Conservation (phyloP, 345 rosid genomes). For the Boechera stricta region DNA sequence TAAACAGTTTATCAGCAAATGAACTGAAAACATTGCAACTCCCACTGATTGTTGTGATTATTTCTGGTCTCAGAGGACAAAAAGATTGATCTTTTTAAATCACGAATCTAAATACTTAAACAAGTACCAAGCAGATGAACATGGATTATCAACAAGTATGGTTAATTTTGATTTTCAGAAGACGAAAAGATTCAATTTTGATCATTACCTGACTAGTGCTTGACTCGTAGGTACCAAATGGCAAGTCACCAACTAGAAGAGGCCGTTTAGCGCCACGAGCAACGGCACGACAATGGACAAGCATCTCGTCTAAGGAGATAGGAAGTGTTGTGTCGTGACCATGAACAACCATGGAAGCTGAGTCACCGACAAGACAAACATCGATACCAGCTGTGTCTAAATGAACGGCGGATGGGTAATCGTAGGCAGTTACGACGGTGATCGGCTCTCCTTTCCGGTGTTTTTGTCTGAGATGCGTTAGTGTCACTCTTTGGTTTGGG, state of each 20-base stretch:
- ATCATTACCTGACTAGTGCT: not conserved
- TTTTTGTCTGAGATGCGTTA: not conserved
- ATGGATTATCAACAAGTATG: not conserved
- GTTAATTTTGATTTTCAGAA: not conserved
- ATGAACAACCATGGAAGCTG: not conserved
- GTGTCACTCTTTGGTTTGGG: constrained; percentile 3
- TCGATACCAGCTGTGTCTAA: not conserved
- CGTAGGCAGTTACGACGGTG: not conserved
- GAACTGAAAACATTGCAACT: not conserved
- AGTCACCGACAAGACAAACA: constrained; percentile 4
- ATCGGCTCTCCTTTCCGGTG: not conserved
- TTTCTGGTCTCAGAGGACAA: no score
- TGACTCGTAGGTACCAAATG: not conserved
- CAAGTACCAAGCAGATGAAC: not conserved
- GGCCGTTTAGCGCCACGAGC: not conserved
- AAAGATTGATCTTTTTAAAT: not conserved
- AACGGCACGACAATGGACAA: not conserved
- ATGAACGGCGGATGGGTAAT: constrained; percentile 1
- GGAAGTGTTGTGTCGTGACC: not conserved
- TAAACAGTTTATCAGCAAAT: not conserved
- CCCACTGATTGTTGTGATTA: not conserved
- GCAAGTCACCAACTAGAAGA: not conserved
- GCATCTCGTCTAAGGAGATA: constrained; percentile 6
- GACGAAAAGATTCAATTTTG: not conserved
- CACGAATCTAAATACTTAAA: not conserved